Base-by-base conservation (phyloP, 257 asterid species). In the Marsdenia floribunda region DNA sequence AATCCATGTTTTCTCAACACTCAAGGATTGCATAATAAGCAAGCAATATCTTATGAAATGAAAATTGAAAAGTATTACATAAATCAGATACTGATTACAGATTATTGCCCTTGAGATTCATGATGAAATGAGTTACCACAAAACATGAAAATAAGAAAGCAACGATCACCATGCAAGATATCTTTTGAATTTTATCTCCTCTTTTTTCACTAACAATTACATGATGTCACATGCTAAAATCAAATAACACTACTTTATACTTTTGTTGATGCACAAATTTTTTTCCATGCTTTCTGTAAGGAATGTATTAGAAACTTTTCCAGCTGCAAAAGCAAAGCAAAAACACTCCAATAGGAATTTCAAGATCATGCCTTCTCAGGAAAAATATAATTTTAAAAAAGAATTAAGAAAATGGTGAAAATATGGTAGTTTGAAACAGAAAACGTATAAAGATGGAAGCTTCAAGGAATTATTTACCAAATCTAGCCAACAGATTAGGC, bases 71-170 rank as follows among this genome's bases (percentile, higher is more conserved):
- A 61, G 44, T 21, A 38, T 40, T 26, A 18, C 49, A 46, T 60
- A 26, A 70, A 29, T 8, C 59, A 44, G 13, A 33, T 44, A 71
- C 60, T 11, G 16, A 24, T 1, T 21, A 53, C 26, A 55, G n/a
- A 72, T 72, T 60, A 63, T 37, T 40, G 21, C 69, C 16, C 2
- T 33, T 33, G 18, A 47, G 54, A 54, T 49, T 74, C 53, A 74
- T 12, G 5, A 21, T 47, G 11, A 49, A 2, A 16, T 70, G 7
- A 6, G 26, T 65, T 38, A 19, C 71, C 29, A 33, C 8, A 12
- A 6, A 64, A 35, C 3, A 12, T 14, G 16, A 3, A 73, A 19
- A 38, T 49, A 10, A 47, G 46, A 44, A 16, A 61, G 53, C 77
- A 74, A 11, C 72, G 3, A 5, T 12, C 21, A 50, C 14, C 2